These are phyloP conservation scores for Cyberlindnera bimundalis DNA, from an alignment of 805 yeast genomes.

Conservation along the genomic window DNA sequence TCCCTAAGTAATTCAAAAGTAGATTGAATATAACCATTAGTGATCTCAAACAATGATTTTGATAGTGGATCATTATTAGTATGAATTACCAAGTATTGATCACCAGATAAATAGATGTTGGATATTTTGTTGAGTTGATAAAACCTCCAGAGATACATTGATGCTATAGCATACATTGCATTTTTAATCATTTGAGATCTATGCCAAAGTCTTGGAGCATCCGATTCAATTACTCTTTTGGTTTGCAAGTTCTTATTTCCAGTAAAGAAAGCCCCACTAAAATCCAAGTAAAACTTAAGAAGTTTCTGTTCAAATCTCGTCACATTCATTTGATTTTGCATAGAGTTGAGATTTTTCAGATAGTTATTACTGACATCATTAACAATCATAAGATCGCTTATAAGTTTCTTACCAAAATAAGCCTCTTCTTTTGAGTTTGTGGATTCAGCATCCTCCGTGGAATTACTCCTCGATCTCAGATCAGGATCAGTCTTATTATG, in stretches of 20 bases:
- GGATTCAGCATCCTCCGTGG: too few species aligned
- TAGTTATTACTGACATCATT: constrained; percentile 4
- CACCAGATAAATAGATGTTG: constrained; percentile 18
- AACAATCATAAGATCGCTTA: neutral
- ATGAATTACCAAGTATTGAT: constrained; percentile 10
- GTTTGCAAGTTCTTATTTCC: constrained; percentile 12
- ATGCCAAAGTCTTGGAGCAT: constrained; percentile 21
- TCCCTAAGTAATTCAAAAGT: constrained; percentile 12
- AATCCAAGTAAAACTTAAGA: constrained; percentile 21
- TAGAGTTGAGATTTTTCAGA: constrained; percentile 18
- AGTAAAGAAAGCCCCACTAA: constrained; percentile 23
- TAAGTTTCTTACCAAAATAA: constrained; percentile 4
- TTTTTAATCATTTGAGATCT: constrained; percentile 16
- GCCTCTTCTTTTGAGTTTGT: neutral
- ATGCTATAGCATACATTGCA: constrained; percentile 21
- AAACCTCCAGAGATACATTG: constrained; percentile 21
- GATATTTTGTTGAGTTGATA: constrained; percentile 16
- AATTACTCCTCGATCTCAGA: neutral
- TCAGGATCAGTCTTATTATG: neutral
- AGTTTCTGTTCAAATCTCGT: constrained; percentile 21
- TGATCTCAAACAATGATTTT: constrained; percentile 13
- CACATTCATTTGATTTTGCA: constrained; percentile 16
- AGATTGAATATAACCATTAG: constrained; percentile 15
- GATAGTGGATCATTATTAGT: constrained; percentile 10
- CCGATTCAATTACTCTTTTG: constrained; percentile 16